Conservation (phyloP, 805 yeast genomes). For the Barnettozyma siamensis region DNA sequence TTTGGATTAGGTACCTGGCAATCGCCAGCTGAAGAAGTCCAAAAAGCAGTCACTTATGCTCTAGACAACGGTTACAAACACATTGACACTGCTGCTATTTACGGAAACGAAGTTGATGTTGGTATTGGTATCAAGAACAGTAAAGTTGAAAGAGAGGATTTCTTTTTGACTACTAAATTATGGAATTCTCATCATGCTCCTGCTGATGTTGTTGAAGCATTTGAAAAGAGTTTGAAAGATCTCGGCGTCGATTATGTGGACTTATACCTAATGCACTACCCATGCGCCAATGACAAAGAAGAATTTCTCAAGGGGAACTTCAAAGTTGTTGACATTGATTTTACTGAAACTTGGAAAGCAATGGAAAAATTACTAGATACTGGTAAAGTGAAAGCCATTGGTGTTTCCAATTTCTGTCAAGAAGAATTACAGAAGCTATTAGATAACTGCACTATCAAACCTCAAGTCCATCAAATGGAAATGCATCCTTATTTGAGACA, state of each 20-base stretch:
- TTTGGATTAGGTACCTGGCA: slow-evolving; percentile 49
- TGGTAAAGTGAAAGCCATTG: slow-evolving; percentile 44
- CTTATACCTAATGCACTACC: slow-evolving; percentile 55
- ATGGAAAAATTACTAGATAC: slow-evolving; percentile 38
- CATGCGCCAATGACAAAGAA: slow-evolving; percentile 34
- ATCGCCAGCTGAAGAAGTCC: slow-evolving; percentile 28
- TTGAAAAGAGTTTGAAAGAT: slow-evolving; percentile 36
- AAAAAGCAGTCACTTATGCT: slow-evolving; percentile 45
- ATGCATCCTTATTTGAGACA: slow-evolving; percentile 66
- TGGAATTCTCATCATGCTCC: slow-evolving; percentile 5
- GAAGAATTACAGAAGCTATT: slow-evolving; percentile 42
- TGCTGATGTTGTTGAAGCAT: slow-evolving; percentile 24
- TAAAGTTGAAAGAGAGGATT: slow-evolving; percentile 39
- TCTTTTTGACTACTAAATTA: slow-evolving; percentile 2
- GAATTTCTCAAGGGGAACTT: slow-evolving; percentile 14
- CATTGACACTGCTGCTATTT: slow-evolving; percentile 58
- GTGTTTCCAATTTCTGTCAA: slow-evolving; percentile 57
- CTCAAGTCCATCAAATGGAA: slow-evolving; percentile 66
- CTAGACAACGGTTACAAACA: slow-evolving; percentile 60
- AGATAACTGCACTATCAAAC: slow-evolving; percentile 39
- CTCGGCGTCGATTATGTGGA: slow-evolving; percentile 48
- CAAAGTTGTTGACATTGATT: not conserved
- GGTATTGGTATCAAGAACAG: slow-evolving; percentile 48
- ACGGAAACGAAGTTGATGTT: slow-evolving; percentile 54
- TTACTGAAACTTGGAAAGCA: slow-evolving; percentile 31